These are phyloP conservation scores for Rhodotorula sp. DNA, from an alignment of 1,284 basidiomycete species.

Conservation along the genomic window DNA sequence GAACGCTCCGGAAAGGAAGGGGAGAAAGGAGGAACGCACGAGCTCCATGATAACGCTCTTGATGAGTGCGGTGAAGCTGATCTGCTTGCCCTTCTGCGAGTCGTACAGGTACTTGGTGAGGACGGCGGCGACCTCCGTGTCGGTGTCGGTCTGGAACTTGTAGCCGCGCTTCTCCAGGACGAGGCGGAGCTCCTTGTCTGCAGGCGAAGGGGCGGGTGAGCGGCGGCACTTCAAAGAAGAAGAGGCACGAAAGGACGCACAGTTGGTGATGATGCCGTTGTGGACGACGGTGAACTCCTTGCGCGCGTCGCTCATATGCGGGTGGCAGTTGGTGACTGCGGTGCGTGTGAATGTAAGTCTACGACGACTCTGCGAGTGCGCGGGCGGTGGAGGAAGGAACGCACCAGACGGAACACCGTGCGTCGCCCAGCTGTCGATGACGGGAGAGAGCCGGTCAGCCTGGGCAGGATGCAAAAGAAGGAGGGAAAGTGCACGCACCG, in stretches of 20 bases:
- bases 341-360: conserved; percentile 46
- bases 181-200: conserved; percentile 74
- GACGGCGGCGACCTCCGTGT: conserved; percentile 96
- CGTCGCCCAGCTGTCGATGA: conserved; percentile 85
- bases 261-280: conserved; percentile 98
- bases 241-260: conserved; percentile 51
- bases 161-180: conserved; percentile 96
- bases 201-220: conserved; percentile 5
- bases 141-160: conserved; percentile 93
- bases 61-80: conserved; percentile 87
- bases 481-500: conserved; percentile 22
- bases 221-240: fast-evolving
- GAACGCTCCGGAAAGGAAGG: neutral
- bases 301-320: conserved; percentile 79
- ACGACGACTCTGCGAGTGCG: no score
- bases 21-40: conserved; percentile 40
- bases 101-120: conserved; percentile 97
- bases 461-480: fast-evolving
- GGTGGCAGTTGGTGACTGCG: conserved; percentile 89
- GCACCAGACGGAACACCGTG: conserved; percentile 69
- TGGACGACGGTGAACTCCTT: conserved; percentile 93
- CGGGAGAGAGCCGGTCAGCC: neutral
- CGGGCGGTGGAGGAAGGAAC: neutral
- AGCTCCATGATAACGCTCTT: conserved; percentile 97
- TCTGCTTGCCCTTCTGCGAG: conserved; percentile 81